A percentile compares a stretch with the other conserved stretches of the same genome.
Conservation (phyloP, 768 basidiomycete species). For the Termitomyces sp. region DNA sequence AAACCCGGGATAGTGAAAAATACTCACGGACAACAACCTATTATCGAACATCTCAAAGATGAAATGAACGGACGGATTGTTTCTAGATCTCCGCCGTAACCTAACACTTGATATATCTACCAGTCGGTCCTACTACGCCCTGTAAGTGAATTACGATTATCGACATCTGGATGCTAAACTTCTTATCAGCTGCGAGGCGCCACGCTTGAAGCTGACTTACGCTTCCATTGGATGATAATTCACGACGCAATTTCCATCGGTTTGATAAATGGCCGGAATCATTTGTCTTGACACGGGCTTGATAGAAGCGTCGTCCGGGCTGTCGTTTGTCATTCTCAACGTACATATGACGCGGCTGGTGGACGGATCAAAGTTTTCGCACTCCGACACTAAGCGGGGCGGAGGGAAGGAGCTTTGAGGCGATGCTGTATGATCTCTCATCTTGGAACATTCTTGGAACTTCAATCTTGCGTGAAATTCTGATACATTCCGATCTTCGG, state of each 20-base stretch:
- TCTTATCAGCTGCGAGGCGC: not conserved
- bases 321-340: not conserved
- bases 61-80: not conserved
- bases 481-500: not conserved
- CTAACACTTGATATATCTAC: not conserved
- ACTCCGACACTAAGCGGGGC: not conserved
- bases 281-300: not conserved
- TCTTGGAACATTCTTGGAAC: not conserved
- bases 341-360: not conserved
- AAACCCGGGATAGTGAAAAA: not conserved
- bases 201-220: not conserved
- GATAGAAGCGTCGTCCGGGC: not conserved
- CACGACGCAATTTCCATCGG: not conserved
- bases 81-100: not conserved
- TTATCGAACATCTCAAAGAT: not conserved
- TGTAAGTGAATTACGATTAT: not conserved
- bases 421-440: not conserved
- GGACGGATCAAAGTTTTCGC: not conserved
- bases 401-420: not conserved
- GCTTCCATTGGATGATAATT: not conserved
- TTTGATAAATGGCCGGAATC: not conserved
- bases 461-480: not conserved
- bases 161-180: not conserved
- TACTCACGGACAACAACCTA: too few species aligned
- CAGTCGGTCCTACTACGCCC: not conserved